Conservation (phyloP, 2,329 filamentous ascomycete genomes). For the Beauveria medogensis region DNA sequence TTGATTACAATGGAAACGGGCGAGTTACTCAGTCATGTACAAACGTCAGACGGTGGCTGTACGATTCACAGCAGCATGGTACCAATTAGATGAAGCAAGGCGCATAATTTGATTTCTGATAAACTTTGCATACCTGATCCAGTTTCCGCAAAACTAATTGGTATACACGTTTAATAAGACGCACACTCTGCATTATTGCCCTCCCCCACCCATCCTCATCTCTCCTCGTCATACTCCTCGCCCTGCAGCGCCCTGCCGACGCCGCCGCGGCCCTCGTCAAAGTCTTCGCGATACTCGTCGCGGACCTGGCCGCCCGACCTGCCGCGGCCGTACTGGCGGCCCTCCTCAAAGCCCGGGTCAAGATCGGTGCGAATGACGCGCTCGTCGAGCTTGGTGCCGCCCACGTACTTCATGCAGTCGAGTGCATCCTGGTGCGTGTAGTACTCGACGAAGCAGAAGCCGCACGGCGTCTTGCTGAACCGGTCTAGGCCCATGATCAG, state of each 20-base stretch:
- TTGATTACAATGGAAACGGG: background rate
- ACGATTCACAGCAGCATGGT: constrained; percentile 5
- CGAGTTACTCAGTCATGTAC: background rate
- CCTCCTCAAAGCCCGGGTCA: constrained; percentile 92
- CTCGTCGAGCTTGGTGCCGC: constrained; percentile 96
- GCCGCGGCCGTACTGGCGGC: constrained; percentile 88
- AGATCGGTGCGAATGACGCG: constrained; percentile 91
- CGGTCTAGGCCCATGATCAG: constrained; percentile 96
- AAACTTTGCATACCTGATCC: background rate
- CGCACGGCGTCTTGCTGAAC: constrained; percentile 95
- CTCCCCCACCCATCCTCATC: background rate
- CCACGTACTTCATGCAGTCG: constrained; percentile 97
- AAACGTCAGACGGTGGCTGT: constrained; percentile 6
- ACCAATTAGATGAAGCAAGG: constrained; percentile 10
- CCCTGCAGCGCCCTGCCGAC: constrained; percentile 67
- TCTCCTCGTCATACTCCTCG: constrained; percentile 40
- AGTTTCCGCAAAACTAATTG: background rate
- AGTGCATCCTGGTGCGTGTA: constrained; percentile 96
- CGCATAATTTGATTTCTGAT: constrained; percentile 6
- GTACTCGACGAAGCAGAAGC: constrained; percentile 99
- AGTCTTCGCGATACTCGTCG: constrained; percentile 96
- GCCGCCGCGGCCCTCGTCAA: constrained; percentile 87
- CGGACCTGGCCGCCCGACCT: constrained; percentile 95
- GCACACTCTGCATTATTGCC: background rate
- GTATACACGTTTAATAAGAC: background rate